phyloP scores from a whole-genome alignment of 1,284 basidiomycete species.

The Meira nashicola region DNA sequence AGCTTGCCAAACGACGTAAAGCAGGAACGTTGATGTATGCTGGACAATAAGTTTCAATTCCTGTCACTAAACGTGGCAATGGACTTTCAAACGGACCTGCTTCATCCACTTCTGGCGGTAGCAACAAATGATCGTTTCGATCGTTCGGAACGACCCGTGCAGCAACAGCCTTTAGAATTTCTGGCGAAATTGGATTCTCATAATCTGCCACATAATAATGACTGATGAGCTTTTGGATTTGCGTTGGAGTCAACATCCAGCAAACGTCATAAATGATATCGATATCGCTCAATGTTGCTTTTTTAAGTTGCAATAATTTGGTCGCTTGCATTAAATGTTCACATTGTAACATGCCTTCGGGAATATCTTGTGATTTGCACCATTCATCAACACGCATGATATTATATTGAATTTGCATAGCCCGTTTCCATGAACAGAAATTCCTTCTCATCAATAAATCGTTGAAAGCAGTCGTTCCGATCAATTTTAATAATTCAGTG shows the following conservation, averaged over 20 bases:
- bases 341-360: conserved; percentile 91
- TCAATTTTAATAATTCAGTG: conserved; percentile 90
- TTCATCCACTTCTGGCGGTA: conserved; percentile 52
- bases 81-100: conserved; percentile 52
- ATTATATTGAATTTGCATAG: conserved; percentile 53
- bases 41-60: conserved; percentile 53
- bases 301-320: conserved; percentile 95
- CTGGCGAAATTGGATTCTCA: conserved; percentile 59
- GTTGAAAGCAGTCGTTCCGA: conserved; percentile 97
- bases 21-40: conserved; percentile 49
- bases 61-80: conserved; percentile 47
- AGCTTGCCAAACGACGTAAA: conserved; percentile 43
- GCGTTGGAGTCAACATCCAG: conserved; percentile 99
- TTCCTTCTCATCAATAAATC: conserved; percentile 97
- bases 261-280: conserved; percentile 98
- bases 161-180: conserved; percentile 53
- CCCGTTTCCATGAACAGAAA: conserved; percentile 99
- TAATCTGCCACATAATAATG: conserved; percentile 99
- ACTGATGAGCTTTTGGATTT: conserved; percentile 97
- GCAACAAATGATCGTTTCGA: conserved; percentile 50
- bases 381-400: conserved; percentile 75
- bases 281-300: conserved; percentile 70
- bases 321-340: conserved; percentile 99
- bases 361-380: conserved; percentile 73
- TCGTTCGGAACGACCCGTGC: conserved; percentile 51